A percentile compares a stretch with the other conserved stretches of the same genome.
Evolutionary conservation across 1,139 yeast species (phyloP).

Genomic region (Candida sanyaensis): DNA sequence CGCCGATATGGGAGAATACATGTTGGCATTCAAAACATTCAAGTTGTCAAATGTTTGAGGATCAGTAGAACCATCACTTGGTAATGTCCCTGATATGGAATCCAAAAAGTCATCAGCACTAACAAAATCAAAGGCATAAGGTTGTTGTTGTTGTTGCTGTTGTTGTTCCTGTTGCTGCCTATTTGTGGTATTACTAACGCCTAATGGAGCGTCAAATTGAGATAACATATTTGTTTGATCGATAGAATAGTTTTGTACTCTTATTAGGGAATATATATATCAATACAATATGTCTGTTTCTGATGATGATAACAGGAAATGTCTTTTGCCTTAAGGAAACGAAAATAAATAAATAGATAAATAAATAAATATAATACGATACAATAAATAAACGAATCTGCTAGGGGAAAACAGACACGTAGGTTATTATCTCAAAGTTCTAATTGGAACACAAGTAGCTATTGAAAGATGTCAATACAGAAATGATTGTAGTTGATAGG

Average conservation of each 20-base stretch:
- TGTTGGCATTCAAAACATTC: conserved; percentile 5
- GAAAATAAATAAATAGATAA: background rate
- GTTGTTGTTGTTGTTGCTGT: background rate
- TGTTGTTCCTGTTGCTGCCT: conserved; percentile 2
- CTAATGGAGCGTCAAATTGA: conserved; percentile 1
- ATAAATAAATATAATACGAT: background rate
- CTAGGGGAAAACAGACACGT: background rate
- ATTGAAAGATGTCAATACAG: too few species aligned
- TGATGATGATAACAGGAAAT: too few species aligned
- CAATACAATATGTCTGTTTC: background rate
- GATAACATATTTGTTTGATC: background rate
- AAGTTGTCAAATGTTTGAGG: background rate
- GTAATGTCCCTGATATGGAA: conserved; percentile 28
- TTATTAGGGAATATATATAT: background rate
- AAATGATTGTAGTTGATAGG: background rate
- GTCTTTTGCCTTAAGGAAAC: background rate
- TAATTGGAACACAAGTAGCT: too few species aligned
- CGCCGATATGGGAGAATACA: conserved; percentile 13
- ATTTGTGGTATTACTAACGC: background rate
- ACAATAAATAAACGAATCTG: background rate
- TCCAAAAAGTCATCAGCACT: conserved; percentile 37
- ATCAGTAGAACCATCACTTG: background rate
- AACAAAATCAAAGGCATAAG: conserved; percentile 30
- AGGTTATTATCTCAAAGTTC: too few species aligned
- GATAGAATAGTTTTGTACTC: background rate